phyloP scores from a whole-genome alignment of 192 early-diverging fungal species.

The Martensiomyces pterosporus region DNA sequence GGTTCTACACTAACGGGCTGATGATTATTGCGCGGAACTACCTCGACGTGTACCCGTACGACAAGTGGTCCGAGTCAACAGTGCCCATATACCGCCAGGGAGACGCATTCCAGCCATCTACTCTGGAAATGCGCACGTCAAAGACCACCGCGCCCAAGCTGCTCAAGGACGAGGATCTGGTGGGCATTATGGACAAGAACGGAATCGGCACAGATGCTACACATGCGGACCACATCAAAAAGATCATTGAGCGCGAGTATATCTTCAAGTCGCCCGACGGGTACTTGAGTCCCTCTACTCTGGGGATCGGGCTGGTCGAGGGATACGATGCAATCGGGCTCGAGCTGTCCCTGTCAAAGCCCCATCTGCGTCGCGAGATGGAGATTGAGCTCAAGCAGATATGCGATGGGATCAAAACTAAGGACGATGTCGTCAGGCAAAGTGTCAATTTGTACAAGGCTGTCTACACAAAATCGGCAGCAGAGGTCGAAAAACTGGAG shows the following conservation, averaged over 20 bases:
- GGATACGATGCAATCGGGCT: conserved; percentile 87
- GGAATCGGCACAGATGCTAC: conserved; percentile 98
- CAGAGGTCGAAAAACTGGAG: conserved; percentile 51
- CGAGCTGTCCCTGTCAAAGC: conserved; percentile 83
- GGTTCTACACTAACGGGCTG: conserved; percentile 67
- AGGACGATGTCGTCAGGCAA: conserved; percentile 65
- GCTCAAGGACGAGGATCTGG: conserved; percentile 82
- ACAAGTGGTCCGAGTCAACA: conserved; percentile 73
- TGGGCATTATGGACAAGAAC: conserved; percentile 86
- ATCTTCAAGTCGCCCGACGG: conserved; percentile 60
- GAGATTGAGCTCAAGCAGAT: conserved; percentile 76
- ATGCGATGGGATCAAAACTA: conserved; percentile 60
- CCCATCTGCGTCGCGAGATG: conserved; percentile 79
- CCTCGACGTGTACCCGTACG: conserved; percentile 88
- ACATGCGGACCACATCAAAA: conserved; percentile 94
- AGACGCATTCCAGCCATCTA: conserved; percentile 65
- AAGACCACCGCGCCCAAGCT: conserved; percentile 68
- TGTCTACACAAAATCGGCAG: conserved; percentile 58
- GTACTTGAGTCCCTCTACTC: conserved; percentile 67
- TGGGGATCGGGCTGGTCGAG: conserved; percentile 81
- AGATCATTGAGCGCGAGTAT: conserved; percentile 84
- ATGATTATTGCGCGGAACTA: conserved; percentile 83
- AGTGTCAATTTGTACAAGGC: conserved; percentile 64
- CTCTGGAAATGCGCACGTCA: conserved; percentile 63
- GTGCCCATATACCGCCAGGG: conserved; percentile 69